Evolutionary conservation across 2,329 filamentous ascomycete species (phyloP).

Genomic region (Neopestalotiopsis rosae): DNA sequence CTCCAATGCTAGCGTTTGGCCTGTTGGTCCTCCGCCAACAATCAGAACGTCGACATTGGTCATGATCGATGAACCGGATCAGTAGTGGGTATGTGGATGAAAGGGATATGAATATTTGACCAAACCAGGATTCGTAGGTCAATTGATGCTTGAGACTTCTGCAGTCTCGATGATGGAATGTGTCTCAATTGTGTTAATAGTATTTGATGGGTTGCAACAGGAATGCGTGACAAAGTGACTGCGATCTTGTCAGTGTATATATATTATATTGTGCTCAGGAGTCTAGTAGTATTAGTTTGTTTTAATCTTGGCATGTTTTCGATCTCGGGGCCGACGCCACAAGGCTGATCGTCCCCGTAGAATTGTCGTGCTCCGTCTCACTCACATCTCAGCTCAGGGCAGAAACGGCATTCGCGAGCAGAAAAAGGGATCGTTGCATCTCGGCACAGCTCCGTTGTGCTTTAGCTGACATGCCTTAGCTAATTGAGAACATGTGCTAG

Average conservation of each 20-base stretch:
- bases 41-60: conserved; percentile 27
- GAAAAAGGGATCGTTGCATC: neutral
- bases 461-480: neutral
- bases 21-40: conserved; percentile 31
- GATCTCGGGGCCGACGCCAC: neutral
- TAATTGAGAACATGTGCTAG: neutral
- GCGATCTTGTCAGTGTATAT: neutral
- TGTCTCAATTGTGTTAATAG: neutral
- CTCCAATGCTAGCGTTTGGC: conserved; percentile 29
- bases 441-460: neutral
- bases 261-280: neutral
- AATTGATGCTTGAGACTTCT: neutral
- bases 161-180: neutral
- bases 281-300: neutral
- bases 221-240: neutral
- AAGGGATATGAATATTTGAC: neutral
- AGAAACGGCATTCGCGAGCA: neutral
- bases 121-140: neutral
- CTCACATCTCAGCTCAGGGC: neutral
- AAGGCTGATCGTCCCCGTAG: neutral
- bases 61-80: neutral
- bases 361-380: neutral
- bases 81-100: neutral
- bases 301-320: neutral
- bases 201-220: neutral